phyloP scores from a whole-genome alignment of 352 stramenopile genomes.

The Pythium phragmiticola region DNA sequence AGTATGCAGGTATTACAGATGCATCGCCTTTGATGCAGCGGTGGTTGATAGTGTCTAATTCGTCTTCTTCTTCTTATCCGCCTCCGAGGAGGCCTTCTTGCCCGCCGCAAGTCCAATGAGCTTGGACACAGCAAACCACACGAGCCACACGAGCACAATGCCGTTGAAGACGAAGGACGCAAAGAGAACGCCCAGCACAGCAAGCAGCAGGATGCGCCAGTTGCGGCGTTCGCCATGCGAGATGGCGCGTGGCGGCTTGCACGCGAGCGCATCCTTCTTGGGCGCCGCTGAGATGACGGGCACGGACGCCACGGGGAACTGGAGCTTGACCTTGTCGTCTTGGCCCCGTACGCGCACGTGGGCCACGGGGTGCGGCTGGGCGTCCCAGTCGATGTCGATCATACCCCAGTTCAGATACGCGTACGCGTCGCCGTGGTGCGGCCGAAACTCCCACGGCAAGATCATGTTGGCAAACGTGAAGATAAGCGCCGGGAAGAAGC shows the following conservation, averaged over 20 bases:
- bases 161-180: conserved; percentile 52
- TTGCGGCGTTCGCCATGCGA: conserved; percentile 32
- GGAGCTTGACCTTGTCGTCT: conserved; percentile 69
- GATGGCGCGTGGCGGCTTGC: conserved; percentile 46
- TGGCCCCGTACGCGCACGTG: conserved; percentile 55
- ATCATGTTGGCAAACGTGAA: conserved; percentile 75
- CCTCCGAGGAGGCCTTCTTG: background rate
- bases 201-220: conserved; percentile 44
- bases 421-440: conserved; percentile 65
- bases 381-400: conserved; percentile 90
- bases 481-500: conserved; percentile 52
- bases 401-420: conserved; percentile 92
- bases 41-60: conserved; percentile 10
- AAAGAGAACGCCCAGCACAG: conserved; percentile 38
- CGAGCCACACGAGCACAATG: conserved; percentile 56
- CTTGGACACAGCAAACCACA: conserved; percentile 60
- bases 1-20: background rate
- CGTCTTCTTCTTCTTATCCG: conserved; percentile 20
- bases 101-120: conserved; percentile 14
- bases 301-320: conserved; percentile 54
- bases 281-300: conserved; percentile 40
- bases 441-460: conserved; percentile 79
- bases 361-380: conserved; percentile 46
- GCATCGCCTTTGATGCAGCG: background rate
- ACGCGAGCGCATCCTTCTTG: conserved; percentile 43